Conservation (phyloP, 2,329 filamentous ascomycete genomes). For the Pseudogymnoascus sp. region DNA sequence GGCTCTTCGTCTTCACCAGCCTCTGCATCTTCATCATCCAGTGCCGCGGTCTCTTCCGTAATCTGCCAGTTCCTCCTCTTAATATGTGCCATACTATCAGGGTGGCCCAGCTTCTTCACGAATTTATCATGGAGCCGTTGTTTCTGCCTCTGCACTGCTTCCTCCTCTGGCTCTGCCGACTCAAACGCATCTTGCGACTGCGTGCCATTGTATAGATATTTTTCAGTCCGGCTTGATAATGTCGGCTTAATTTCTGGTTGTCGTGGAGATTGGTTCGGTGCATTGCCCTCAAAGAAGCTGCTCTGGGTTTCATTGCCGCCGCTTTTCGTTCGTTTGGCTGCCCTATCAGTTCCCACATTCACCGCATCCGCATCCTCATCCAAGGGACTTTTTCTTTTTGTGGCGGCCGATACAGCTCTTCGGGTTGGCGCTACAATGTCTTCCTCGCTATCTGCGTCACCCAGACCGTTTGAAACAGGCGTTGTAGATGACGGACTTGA, state of each 20-base stretch:
- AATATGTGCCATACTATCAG: slow-evolving; percentile 67
- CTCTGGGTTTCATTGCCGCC: slow-evolving; percentile 33
- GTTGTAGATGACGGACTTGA: slow-evolving; percentile 24
- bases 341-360: slow-evolving; percentile 28
- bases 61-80: slow-evolving; percentile 49
- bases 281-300: slow-evolving; percentile 33
- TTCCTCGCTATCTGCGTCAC: slow-evolving; percentile 24
- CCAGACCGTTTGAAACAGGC: slow-evolving; percentile 7
- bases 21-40: slow-evolving; percentile 41
- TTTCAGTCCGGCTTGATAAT: slow-evolving; percentile 38
- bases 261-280: slow-evolving; percentile 25
- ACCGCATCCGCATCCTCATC: slow-evolving; percentile 40
- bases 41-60: slow-evolving; percentile 42
- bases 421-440: slow-evolving; percentile 15
- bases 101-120: slow-evolving; percentile 79
- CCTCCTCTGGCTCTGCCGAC: slow-evolving; percentile 38
- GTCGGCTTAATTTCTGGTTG: slow-evolving; percentile 16
- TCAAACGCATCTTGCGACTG: slow-evolving; percentile 18
- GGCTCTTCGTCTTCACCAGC: slow-evolving; percentile 50
- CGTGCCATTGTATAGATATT: slow-evolving; percentile 42
- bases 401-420: slow-evolving; percentile 16
- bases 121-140: slow-evolving; percentile 74
- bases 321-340: slow-evolving; percentile 38
- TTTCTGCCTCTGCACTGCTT: slow-evolving; percentile 48
- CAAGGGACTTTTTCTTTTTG: slow-evolving; percentile 42